A percentile compares a stretch with the other conserved stretches of the same genome.
These are phyloP conservation scores for Colletotrichum aenigma DNA, from an alignment of 2,329 filamentous ascomycete genomes.

Conservation along the genomic window DNA sequence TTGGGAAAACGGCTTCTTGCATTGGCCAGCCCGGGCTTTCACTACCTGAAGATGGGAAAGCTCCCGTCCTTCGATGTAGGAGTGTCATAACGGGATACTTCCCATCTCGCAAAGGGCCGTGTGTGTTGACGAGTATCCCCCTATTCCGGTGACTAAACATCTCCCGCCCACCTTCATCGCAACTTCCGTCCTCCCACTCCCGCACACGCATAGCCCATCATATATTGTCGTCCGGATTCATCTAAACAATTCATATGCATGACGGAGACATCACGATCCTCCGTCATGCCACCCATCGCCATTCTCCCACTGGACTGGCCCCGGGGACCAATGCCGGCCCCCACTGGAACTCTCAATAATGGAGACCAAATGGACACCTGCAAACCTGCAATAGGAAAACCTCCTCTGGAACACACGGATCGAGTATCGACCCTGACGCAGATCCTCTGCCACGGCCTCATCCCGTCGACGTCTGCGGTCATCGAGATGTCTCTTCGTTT, in stretches of 20 bases:
- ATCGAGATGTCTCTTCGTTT: not conserved
- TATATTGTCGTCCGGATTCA: constrained; percentile 13
- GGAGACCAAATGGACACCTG: not conserved
- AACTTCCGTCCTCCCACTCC: constrained; percentile 10
- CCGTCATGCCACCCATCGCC: not conserved
- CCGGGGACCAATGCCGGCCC: not conserved
- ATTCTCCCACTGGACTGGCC: not conserved
- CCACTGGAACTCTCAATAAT: not conserved
- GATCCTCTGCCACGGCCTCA: not conserved
- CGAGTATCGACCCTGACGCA: constrained; percentile 1
- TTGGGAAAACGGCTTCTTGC: not conserved
- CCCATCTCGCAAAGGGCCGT: too few relatives aligned
- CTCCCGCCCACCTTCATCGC: not conserved
- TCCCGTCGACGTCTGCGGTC: constrained; percentile 2
- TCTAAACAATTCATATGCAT: constrained; percentile 2
- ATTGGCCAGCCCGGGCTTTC: not conserved
- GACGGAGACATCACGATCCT: not conserved
- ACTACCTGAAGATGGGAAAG: not conserved
- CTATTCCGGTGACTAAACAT: not conserved
- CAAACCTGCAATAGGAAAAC: not conserved
- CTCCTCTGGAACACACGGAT: not conserved
- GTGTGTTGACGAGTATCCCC: not conserved
- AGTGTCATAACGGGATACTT: not conserved
- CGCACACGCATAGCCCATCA: not conserved
- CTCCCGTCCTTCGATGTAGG: not conserved